Evolutionary conservation across 2,329 filamentous ascomycete species (phyloP), one percentile per base, ranked within the genome.

Genomic region (Boeremia exigua): DNA sequence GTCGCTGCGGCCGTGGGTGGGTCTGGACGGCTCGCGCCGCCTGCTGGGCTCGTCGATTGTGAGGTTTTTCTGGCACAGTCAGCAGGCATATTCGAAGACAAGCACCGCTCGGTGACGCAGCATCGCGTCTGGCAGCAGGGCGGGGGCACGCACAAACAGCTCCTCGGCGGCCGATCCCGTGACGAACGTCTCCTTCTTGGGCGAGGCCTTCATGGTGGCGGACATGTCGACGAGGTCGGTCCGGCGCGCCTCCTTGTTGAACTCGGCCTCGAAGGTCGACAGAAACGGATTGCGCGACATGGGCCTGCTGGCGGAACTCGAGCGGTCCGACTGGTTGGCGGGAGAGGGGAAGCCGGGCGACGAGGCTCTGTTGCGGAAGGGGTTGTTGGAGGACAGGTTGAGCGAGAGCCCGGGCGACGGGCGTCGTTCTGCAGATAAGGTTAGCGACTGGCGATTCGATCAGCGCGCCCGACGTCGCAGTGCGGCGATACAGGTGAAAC

Each of bases 231-330:
- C 69, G 32, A 75, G 61, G 40, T 72, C 61, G 4, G 64, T 48
- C 37, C 60, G 63, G 29, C 62, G 47, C 19, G 72, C 71, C 61
- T 74, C 66, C 58, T 74, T 76, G 70, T 71, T 73, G 54, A 74
- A 73, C 48, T 78, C 70, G 47, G 75, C 68, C 61, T 77, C 76
- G 61, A 80, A 79, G 55, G 82, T 80, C 66, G 89, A 88, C 61
- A 92, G 82, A 72, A 93, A 93, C 32, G 90, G 90, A 67, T 93
- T 93, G 74, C 86, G 85, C 66, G 89, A 91, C 55, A 86, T 76
- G 52, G 87, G 88, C 69, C 87, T 83, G 75, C 86, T 84, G 76
- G 86, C 84, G 83, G 86, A 61, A 48, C 61, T 67, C 47, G 60
- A 62, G 58, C 64, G 66, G 54, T 65, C 50, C 32, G 69, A 71